Percentiles rank a stretch among this genome's conserved stretches.
Conservation (phyloP, 208 protist species). For the Balamuthia mandrillaris region DNA sequence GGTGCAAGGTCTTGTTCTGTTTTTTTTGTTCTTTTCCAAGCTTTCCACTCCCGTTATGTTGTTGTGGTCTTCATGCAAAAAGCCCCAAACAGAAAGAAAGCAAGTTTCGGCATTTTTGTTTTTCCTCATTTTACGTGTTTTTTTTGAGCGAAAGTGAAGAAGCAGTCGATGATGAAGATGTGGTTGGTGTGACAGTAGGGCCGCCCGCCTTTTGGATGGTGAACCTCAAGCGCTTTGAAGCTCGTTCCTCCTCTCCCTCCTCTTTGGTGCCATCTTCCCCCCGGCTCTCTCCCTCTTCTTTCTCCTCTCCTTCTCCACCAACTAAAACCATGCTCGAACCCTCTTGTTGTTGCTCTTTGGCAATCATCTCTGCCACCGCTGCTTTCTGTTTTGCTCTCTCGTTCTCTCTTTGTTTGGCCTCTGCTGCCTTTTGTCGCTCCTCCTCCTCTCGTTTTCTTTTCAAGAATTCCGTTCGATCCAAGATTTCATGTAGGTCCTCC, state of each 20-base stretch:
- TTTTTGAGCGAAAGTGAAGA: neutral
- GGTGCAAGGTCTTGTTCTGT: no score
- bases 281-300: neutral
- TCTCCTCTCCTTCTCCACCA: neutral
- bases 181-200: neutral
- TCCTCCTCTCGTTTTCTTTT: neutral
- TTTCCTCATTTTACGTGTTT: no score
- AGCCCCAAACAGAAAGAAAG: no score
- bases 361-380: neutral
- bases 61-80: no score
- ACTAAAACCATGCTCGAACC: neutral
- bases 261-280: neutral
- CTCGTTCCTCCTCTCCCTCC: slow-evolving; percentile 1
- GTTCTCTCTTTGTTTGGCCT: neutral
- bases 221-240: slow-evolving; percentile 11
- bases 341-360: neutral
- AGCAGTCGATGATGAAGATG: neutral
- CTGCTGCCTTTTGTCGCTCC: no score
- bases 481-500: neutral
- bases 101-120: no score
- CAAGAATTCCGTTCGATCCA: neutral
- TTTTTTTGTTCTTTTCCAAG: no score
- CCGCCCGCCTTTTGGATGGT: neutral
- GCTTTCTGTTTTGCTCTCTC: neutral
- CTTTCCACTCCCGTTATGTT: no score